Evolutionary conservation across 2,329 filamentous ascomycete genomes (phyloP).

Genomic region (Alternaria alternata): DNA sequence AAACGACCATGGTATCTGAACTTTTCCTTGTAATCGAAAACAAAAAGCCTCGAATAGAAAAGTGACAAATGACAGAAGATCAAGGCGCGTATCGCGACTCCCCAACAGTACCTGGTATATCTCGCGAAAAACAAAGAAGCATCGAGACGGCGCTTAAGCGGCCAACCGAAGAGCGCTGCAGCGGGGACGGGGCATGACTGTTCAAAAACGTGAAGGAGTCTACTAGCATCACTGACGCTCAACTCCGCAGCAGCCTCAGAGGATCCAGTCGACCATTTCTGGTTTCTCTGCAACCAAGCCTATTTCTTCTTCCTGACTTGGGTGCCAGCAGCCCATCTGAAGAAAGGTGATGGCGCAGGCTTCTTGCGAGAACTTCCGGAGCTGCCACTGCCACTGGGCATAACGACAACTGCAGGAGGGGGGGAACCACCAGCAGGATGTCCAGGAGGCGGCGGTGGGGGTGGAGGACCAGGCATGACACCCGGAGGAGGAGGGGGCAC

Average conservation of each 20-base stretch:
- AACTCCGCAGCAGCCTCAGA: not conserved
- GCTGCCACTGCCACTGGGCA: slow-evolving; percentile 10
- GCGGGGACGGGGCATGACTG: not conserved
- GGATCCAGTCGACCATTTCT: not conserved
- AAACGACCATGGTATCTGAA: slow-evolving; percentile 31
- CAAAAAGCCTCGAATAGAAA: not conserved
- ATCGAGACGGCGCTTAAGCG: not conserved
- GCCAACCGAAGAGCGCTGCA: not conserved
- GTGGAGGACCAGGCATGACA: slow-evolving; percentile 1
- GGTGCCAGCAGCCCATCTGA: slow-evolving; percentile 35
- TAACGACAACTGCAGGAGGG: slow-evolving; percentile 17
- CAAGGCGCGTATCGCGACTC: not conserved
- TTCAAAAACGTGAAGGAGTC: not conserved
- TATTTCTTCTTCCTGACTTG: slow-evolving; percentile 16
- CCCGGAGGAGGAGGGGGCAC: slow-evolving; percentile 10
- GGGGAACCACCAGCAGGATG: slow-evolving; percentile 18
- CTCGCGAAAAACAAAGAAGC: not conserved
- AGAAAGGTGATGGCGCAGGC: slow-evolving; percentile 22
- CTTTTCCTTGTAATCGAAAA: slow-evolving; percentile 21
- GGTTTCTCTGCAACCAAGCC: not conserved
- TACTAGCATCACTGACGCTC: not conserved
- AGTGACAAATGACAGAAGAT: not conserved
- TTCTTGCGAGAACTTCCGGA: slow-evolving; percentile 20
- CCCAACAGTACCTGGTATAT: not conserved
- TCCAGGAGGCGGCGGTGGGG: slow-evolving; percentile 14